Evolutionary conservation across 2,329 filamentous ascomycete species (phyloP), one percentile per base, ranked within the genome.

Genomic region (Didymella exigua): DNA sequence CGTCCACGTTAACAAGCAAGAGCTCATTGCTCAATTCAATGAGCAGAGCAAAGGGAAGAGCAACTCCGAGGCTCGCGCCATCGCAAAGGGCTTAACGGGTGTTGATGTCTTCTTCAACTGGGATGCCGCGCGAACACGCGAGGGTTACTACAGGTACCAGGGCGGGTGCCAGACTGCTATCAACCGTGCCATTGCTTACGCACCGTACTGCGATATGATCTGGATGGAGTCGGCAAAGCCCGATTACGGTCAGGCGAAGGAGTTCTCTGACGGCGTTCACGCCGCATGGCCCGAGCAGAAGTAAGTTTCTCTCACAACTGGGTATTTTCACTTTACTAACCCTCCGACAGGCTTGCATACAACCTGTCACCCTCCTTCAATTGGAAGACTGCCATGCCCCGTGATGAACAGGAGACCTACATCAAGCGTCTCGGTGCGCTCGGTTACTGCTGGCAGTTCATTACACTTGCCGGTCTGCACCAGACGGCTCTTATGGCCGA

Each of bases 191-290:
- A 80, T 96, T 54, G 91, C 93, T 5, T 98, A 96, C 73, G 93
- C 91, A 0, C 93, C 95, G 2, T 96, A 96, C 79, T 89, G 89
- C 60, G 93, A 98, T 72, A 87, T 96, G 75, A 96, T 99, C 77
- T 99, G 95, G 95, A 99, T 99, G 95, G 95, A 99, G 85, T 93
- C 89, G 80, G 97, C 96, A 81, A 82, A 96, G 64, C 95, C 95
- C 40, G 93, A 98, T 75, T 98, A 83, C 76, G 83, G 83, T 44
- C 95, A 98, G 80, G 95, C 95, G 21, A 86, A 91, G 80, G 89
- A 97, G 73, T 99, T 99, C 68, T 93, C 95, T 27, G 84, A 90
- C 37, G 93, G 95, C 44, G 93, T 99, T 34, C 95, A 98, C 77
- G 89, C 91, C 52, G 91, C 92, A 9, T 97, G 89, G 86, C 95